phyloP scores from a whole-genome alignment of 2,329 filamentous ascomycete genomes.

The Ceratocystis eucalypticola region DNA sequence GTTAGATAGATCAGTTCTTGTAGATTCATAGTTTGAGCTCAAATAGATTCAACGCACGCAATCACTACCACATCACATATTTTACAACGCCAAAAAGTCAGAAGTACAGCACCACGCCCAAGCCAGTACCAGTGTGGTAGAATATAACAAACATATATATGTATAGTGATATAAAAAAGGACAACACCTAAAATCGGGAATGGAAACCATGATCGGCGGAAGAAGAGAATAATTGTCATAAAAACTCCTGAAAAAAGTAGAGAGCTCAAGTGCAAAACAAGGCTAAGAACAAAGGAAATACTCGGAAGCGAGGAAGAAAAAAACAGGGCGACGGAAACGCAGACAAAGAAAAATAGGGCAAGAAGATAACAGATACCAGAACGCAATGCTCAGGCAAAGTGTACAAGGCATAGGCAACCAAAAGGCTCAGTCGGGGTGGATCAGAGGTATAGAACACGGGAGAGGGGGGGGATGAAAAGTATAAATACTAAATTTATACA shows the following conservation, averaged over 20 bases:
- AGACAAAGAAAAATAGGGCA: constrained; percentile 16
- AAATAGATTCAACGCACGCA: not conserved
- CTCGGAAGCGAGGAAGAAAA: constrained; percentile 21
- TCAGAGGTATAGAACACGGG: not conserved
- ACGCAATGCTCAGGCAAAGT: constrained; percentile 12
- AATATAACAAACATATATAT: not conserved
- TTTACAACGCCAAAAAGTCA: not conserved
- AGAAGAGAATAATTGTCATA: constrained; percentile 7
- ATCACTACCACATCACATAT: not conserved
- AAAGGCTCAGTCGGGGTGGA: not conserved
- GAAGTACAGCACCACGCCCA: not conserved
- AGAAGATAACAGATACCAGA: constrained; percentile 13
- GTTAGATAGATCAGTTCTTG: too few species aligned
- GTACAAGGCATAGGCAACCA: not conserved
- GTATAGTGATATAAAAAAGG: constrained; percentile 4
- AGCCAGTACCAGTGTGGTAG: not conserved
- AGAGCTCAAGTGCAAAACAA: constrained; percentile 5
- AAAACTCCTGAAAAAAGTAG: not conserved
- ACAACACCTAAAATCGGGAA: not conserved
- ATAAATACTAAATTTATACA: constrained; percentile 17
- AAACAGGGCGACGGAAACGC: constrained; percentile 16
- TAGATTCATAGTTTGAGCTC: too few species aligned
- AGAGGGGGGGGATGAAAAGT: constrained; percentile 8
- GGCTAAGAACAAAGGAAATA: constrained; percentile 10
- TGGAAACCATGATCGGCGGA: not conserved